Conservation (phyloP, 2,329 filamentous ascomycete genomes). For the Beauveria sp. region DNA sequence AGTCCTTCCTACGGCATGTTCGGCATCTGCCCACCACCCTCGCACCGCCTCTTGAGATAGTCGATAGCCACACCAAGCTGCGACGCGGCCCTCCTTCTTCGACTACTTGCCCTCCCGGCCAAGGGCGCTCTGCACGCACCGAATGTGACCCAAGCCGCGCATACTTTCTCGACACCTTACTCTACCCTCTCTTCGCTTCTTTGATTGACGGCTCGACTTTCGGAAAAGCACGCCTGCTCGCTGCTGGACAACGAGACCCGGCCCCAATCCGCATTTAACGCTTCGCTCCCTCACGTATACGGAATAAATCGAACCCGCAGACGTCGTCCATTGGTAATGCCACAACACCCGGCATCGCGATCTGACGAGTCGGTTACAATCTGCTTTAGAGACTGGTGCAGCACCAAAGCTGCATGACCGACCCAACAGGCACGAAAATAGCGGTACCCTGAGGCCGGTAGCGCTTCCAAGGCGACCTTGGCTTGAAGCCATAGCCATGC, state of each 20-base stretch:
- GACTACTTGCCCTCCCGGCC: background rate
- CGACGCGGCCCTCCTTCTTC: background rate
- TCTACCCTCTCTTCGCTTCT: background rate
- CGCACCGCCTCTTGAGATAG: background rate
- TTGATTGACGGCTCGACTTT: background rate
- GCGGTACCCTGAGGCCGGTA: background rate
- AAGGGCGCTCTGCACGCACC: background rate
- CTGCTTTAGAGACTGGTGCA: background rate
- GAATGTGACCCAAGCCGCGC: conserved; percentile 5
- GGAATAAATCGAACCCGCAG: background rate
- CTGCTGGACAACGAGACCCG: conserved; percentile 3
- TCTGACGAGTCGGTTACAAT: background rate
- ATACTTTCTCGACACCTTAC: background rate
- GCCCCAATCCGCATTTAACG: background rate
- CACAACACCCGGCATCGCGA: background rate
- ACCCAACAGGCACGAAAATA: background rate
- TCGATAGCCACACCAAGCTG: background rate
- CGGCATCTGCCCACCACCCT: background rate
- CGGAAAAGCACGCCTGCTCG: background rate
- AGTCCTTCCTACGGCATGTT: background rate
- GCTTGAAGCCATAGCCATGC: conserved; percentile 15
- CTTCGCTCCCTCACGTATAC: background rate
- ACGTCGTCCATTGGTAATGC: background rate
- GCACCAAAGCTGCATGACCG: conserved; percentile 2
- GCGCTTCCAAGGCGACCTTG: conserved; percentile 1